phyloP scores from a whole-genome alignment of 1,284 basidiomycete genomes.

The Sporisorium graminicola region DNA sequence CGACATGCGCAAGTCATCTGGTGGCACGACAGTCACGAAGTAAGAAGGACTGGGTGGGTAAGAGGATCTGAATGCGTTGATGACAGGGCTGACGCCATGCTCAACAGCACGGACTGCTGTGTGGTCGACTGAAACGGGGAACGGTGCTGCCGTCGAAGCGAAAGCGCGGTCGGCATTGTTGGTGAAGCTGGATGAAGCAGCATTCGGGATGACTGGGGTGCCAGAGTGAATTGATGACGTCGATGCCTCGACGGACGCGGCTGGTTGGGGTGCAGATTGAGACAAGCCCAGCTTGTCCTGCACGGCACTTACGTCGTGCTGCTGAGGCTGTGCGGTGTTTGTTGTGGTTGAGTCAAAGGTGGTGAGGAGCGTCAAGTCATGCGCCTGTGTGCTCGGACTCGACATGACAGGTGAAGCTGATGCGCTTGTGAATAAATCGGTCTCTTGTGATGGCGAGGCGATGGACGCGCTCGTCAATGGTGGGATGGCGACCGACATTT shows the following conservation, averaged over 20 bases:
- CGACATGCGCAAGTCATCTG: slow-evolving; percentile 35
- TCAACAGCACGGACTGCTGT: slow-evolving; percentile 12
- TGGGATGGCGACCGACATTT: slow-evolving; percentile 18
- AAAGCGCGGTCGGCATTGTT: not conserved
- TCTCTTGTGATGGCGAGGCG: slow-evolving; percentile 3
- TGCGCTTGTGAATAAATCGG: not conserved
- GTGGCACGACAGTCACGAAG: slow-evolving; percentile 60
- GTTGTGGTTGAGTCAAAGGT: slow-evolving; percentile 16
- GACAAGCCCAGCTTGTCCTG: slow-evolving; percentile 17
- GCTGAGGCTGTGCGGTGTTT: slow-evolving; percentile 1
- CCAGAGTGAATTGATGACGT: slow-evolving; percentile 1
- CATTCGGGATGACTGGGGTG: slow-evolving; percentile 4
- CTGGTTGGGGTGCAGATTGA: slow-evolving; percentile 3
- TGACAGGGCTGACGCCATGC: slow-evolving; percentile 41
- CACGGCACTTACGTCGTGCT: not conserved
- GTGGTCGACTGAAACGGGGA: slow-evolving; percentile 1
- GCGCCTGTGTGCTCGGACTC: slow-evolving; percentile 7
- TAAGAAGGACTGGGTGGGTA: slow-evolving; percentile 43
- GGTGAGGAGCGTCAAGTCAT: slow-evolving; percentile 30
- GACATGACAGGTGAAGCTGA: slow-evolving; percentile 18
- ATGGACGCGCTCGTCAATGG: slow-evolving; percentile 3
- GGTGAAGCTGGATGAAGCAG: slow-evolving; percentile 7
- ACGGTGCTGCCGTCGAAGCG: not conserved
- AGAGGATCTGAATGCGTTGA: slow-evolving; percentile 36
- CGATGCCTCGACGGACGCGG: not conserved